A percentile compares a stretch with the other conserved stretches of the same genome.
These are phyloP conservation scores for Psilocybe azurescens DNA, from an alignment of 768 basidiomycete species.

Conservation along the genomic window DNA sequence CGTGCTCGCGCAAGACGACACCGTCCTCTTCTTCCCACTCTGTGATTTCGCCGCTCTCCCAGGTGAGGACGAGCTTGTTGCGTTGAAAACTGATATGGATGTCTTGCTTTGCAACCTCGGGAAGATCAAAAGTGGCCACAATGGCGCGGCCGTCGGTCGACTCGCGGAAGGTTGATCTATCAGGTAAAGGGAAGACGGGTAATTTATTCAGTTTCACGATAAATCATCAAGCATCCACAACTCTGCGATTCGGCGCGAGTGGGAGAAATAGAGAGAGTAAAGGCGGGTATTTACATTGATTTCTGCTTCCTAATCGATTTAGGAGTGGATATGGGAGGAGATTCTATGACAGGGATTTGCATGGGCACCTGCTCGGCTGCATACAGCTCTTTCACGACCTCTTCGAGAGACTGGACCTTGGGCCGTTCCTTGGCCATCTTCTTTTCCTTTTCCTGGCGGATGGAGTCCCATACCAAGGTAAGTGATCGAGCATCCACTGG, in stretches of 20 bases:
- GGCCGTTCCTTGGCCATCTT: conserved; percentile 71
- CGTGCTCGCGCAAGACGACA: conserved; percentile 63
- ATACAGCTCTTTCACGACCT: conserved; percentile 40
- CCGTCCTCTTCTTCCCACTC: conserved; percentile 70
- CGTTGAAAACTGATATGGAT: conserved; percentile 78
- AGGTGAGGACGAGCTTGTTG: conserved; percentile 66
- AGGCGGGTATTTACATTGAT: conserved; percentile 54
- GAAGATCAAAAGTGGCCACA: conserved; percentile 72
- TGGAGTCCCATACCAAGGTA: conserved; percentile 68
- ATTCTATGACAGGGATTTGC: conserved; percentile 43
- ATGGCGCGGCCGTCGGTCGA: conserved; percentile 73
- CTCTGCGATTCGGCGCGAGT: conserved; percentile 6
- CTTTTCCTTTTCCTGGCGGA: conserved; percentile 68
- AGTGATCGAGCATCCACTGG: conserved; percentile 48
- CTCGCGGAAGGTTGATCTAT: conserved; percentile 72
- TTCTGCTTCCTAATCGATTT: conserved; percentile 61
- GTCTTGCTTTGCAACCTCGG: conserved; percentile 73
- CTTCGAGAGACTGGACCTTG: conserved; percentile 74
- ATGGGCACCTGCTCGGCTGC: conserved; percentile 36
- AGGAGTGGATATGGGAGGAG: conserved; percentile 40
- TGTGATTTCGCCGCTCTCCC: conserved; percentile 62
- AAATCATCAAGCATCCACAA: conserved; percentile 33
- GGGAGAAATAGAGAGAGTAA: conserved; percentile 15
- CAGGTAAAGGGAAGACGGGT: conserved; percentile 12
- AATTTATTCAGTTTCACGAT: conserved; percentile 18